These are phyloP conservation scores for Helotiales sp. DNA, from an alignment of 2,329 filamentous ascomycete species.

Conservation along the genomic window DNA sequence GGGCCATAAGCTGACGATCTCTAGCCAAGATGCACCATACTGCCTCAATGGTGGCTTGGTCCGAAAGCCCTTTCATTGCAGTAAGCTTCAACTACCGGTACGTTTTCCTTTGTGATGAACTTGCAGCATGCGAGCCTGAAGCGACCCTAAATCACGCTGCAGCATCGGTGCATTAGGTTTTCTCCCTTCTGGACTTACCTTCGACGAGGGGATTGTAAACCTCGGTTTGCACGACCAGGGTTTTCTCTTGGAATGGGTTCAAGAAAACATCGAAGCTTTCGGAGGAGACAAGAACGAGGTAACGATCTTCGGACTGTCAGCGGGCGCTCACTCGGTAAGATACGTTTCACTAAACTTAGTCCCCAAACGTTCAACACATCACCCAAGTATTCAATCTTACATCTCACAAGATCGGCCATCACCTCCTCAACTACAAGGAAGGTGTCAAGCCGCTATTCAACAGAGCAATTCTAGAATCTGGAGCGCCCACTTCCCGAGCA, in stretches of 20 bases:
- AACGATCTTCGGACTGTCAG: constrained; percentile 60
- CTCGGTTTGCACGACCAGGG: constrained; percentile 63
- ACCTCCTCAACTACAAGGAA: constrained; percentile 53
- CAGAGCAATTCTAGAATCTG: constrained; percentile 56
- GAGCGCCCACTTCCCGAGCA: constrained; percentile 52
- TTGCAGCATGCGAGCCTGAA: no score
- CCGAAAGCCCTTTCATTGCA: constrained; percentile 51
- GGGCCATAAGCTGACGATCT: constrained; percentile 42
- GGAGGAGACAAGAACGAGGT: constrained; percentile 57
- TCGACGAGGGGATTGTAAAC: constrained; percentile 57
- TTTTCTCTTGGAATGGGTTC: constrained; percentile 57
- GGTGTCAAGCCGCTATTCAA: constrained; percentile 43
- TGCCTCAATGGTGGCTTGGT: constrained; percentile 59
- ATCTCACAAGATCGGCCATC: constrained; percentile 59
- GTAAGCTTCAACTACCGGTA: constrained; percentile 56
- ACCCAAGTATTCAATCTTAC: background rate
- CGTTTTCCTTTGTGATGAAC: no score
- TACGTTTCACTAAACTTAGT: background rate
- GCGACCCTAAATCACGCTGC: background rate
- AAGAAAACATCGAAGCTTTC: constrained; percentile 56
- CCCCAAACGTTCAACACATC: background rate
- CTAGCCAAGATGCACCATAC: constrained; percentile 57
- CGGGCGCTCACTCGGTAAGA: constrained; percentile 58
- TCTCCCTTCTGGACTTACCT: constrained; percentile 53
- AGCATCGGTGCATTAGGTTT: constrained; percentile 69